These are phyloP conservation scores for Vigna nakashimae DNA, from an alignment of 306 rosid genomes.

Conservation along the genomic window DNA sequence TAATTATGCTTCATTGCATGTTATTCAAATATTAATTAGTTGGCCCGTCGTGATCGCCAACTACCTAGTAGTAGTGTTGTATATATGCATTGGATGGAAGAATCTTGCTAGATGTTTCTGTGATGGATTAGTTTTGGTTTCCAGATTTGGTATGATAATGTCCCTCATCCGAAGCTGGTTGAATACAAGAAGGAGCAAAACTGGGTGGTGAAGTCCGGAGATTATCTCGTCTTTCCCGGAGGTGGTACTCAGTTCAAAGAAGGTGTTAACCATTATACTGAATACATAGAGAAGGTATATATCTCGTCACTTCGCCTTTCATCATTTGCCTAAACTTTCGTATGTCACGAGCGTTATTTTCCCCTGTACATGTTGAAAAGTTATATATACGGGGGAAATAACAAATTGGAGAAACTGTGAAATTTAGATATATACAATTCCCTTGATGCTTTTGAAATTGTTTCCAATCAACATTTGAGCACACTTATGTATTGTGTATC, in stretches of 20 bases:
- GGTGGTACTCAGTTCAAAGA: conserved; percentile 94
- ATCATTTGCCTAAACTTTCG: background rate
- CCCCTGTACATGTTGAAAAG: background rate
- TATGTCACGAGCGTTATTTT: background rate
- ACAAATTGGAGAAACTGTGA: conserved; percentile 14
- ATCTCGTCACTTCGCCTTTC: background rate
- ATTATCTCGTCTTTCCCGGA: conserved; percentile 81
- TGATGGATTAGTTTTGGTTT: conserved; percentile 24
- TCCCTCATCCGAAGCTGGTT: conserved; percentile 84
- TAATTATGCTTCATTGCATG: too few species aligned
- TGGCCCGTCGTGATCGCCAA: too few species aligned
- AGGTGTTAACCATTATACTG: conserved; percentile 67
- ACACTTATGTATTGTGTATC: background rate
- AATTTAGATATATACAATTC: background rate
- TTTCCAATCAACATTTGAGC: background rate
- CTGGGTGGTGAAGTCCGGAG: conserved; percentile 76
- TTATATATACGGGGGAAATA: background rate
- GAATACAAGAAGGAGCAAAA: conserved; percentile 89
- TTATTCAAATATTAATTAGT: too few species aligned
- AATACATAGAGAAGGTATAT: conserved; percentile 68
- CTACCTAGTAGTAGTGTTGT: background rate
- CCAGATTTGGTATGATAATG: conserved; percentile 86
- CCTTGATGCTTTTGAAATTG: background rate
- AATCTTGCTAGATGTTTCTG: background rate
- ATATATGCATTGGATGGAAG: background rate